Percentiles rank a stretch among this genome's conserved stretches.
Conservation (phyloP, 1,284 basidiomycete species). For the Leucoagaricus sp. region DNA sequence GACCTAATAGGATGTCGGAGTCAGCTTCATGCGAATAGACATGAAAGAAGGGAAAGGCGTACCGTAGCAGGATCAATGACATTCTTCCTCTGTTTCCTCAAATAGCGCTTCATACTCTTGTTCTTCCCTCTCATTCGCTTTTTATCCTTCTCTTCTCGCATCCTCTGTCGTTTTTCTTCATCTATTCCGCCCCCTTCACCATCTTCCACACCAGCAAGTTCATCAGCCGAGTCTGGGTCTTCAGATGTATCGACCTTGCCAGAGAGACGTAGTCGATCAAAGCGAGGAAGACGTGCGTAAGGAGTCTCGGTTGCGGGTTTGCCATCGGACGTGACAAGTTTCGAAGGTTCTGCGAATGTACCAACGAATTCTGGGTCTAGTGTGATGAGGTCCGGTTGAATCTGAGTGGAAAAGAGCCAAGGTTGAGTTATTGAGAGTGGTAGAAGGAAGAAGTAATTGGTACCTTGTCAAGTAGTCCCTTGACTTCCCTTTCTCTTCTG, state of each 20-base stretch:
- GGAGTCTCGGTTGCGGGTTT: slow-evolving; percentile 56
- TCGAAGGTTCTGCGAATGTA: slow-evolving; percentile 39
- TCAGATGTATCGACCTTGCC: slow-evolving; percentile 78
- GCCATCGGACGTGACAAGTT: slow-evolving; percentile 32
- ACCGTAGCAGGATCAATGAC: slow-evolving; percentile 88
- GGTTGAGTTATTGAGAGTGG: too few relatives aligned
- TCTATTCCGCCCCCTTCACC: slow-evolving; percentile 35
- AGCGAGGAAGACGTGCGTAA: slow-evolving; percentile 71
- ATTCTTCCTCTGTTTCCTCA: slow-evolving; percentile 91
- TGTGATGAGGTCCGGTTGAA: slow-evolving; percentile 92
- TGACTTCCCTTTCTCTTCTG: slow-evolving; percentile 90
- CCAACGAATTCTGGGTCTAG: slow-evolving; percentile 88
- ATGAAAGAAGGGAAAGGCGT: slow-evolving; percentile 31
- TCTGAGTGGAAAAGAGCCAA: slow-evolving; percentile 45
- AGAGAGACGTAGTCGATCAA: slow-evolving; percentile 69
- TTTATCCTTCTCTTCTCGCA: slow-evolving; percentile 63
- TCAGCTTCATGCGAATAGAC: background rate
- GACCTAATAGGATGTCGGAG: slow-evolving; percentile 39
- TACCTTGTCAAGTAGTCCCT: slow-evolving; percentile 88
- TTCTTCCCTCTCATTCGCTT: slow-evolving; percentile 84
- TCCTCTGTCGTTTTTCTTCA: slow-evolving; percentile 29
- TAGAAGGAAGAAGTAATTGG: too few relatives aligned
- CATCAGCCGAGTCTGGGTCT: slow-evolving; percentile 40
- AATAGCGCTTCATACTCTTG: slow-evolving; percentile 80
- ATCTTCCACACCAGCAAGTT: slow-evolving; percentile 32